Evolutionary conservation across 768 basidiomycete species (phyloP), one percentile per base, ranked within the genome.

Genomic region (Lactifluus subvellereus): DNA sequence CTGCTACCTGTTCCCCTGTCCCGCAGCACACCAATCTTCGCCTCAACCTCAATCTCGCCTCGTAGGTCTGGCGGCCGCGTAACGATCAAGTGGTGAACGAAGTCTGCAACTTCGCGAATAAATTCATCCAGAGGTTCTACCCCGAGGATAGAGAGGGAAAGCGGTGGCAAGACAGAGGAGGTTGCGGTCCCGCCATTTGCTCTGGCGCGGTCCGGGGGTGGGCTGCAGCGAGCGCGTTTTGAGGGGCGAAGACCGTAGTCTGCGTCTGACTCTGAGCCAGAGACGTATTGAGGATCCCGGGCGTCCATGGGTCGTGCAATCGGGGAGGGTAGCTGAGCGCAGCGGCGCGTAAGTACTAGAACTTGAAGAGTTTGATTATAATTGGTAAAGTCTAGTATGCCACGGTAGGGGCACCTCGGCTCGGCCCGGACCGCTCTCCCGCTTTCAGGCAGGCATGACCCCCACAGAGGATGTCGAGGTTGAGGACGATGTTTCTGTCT

Each of bases 81-180:
- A 58, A 72, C 69, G 68, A 91, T 84, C 77, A 81, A 85, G 70
- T 87, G 85, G 74, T 85, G 85, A 43, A 95, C 78, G 74, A 92
- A 97, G 75, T 96, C 91, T 42, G 91, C 94, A 60, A 97, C 81
- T 72, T 93, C 90, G 71, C 85, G 85, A 72, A 94, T 93, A 71
- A 97, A 94, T 71, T 96, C 94, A 73, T 97, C 94, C 35, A 92
- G 77, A 2, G 94, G 94, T 71, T 95, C 94, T 54, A 93, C 86
- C 57, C 89, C 89, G 33, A 97, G 83, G 66, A 95, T 91, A 16
- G 88, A 91, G 47, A 87, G 78, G 1, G 88, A 88, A 45, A 90
- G 81, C 4, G 86, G 87, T 4, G 85, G 86, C 18, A 88, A 71
- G 56, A 63, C 67, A 35, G 71, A 57, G 66, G 70, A 67, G 68